Percentiles rank a stretch among this genome's conserved stretches.
Evolutionary conservation across 257 asterid species (phyloP).

Genomic region (Asclepias syriaca): DNA sequence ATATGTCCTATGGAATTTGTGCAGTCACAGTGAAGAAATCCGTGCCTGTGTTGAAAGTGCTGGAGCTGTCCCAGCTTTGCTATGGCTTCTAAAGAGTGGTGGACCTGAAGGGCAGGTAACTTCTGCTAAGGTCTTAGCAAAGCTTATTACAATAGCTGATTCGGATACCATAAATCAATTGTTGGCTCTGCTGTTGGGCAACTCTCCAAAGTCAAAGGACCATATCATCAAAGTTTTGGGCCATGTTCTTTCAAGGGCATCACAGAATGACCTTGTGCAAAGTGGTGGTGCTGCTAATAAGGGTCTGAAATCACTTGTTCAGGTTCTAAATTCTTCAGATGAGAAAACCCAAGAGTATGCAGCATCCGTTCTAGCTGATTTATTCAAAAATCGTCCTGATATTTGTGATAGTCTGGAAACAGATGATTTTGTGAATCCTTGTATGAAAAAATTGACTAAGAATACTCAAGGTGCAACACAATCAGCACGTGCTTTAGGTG

Average conservation of each 20-base stretch:
- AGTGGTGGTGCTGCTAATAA: slow-evolving; percentile 55
- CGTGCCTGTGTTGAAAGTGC: slow-evolving; percentile 79
- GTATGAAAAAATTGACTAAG: slow-evolving; percentile 60
- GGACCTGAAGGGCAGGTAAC: slow-evolving; percentile 72
- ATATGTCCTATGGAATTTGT: slow-evolving; percentile 55
- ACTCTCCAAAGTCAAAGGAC: slow-evolving; percentile 60
- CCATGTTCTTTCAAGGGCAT: slow-evolving; percentile 70
- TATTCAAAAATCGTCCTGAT: slow-evolving; percentile 57
- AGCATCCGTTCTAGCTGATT: slow-evolving; percentile 66
- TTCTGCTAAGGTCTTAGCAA: slow-evolving; percentile 50
- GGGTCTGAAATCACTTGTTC: slow-evolving; percentile 72
- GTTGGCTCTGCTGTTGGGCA: slow-evolving; percentile 58
- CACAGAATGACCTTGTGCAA: slow-evolving; percentile 54
- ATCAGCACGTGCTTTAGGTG: slow-evolving; percentile 74
- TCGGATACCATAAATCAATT: slow-evolving; percentile 53
- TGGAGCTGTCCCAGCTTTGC: slow-evolving; percentile 62
- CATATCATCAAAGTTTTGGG: slow-evolving; percentile 64
- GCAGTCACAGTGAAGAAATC: slow-evolving; percentile 75
- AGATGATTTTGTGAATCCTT: slow-evolving; percentile 62
- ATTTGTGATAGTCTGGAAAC: slow-evolving; percentile 61
- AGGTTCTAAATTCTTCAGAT: slow-evolving; percentile 67
- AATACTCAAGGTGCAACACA: slow-evolving; percentile 59
- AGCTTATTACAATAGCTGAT: slow-evolving; percentile 54
- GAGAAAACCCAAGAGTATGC: slow-evolving; percentile 67
- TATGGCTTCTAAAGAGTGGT: slow-evolving; percentile 73